These are phyloP conservation scores for Phytophthora sojae DNA, from an alignment of 352 stramenopile genomes.

Conservation along the genomic window DNA sequence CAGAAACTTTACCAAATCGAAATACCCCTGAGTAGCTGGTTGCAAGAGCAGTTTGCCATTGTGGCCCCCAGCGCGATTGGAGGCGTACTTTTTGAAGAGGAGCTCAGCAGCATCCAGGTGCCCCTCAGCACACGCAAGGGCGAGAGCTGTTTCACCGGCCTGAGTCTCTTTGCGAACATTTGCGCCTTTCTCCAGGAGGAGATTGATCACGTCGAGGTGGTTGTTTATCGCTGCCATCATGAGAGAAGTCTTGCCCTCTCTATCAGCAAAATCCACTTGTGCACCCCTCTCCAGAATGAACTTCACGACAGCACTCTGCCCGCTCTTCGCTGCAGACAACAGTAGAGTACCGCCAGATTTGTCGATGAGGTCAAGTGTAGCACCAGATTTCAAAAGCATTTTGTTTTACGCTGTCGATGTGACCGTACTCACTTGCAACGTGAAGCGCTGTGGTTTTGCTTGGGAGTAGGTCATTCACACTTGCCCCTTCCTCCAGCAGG, in stretches of 20 bases:
- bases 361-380: not conserved
- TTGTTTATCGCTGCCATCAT: not conserved
- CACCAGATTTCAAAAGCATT: not conserved
- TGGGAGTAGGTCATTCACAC: not conserved
- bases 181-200: not conserved
- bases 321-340: not conserved
- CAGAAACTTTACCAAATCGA: not conserved
- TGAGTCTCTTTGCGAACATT: not conserved
- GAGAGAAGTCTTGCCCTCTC: not conserved
- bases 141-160: not conserved
- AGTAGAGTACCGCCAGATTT: not conserved
- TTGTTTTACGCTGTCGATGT: not conserved
- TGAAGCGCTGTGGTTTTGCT: not conserved
- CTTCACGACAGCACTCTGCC: not conserved
- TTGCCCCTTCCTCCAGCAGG: not conserved
- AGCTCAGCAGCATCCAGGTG: not conserved
- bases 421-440: not conserved
- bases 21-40: not conserved
- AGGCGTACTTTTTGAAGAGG: not conserved
- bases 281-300: not conserved
- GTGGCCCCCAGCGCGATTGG: not conserved
- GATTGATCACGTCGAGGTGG: not conserved
- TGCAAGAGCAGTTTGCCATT: not conserved
- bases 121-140: not conserved
- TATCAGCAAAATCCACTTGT: not conserved